Evolutionary conservation across 257 asterid species (phyloP).

Genomic region (Ilex asprella): DNA sequence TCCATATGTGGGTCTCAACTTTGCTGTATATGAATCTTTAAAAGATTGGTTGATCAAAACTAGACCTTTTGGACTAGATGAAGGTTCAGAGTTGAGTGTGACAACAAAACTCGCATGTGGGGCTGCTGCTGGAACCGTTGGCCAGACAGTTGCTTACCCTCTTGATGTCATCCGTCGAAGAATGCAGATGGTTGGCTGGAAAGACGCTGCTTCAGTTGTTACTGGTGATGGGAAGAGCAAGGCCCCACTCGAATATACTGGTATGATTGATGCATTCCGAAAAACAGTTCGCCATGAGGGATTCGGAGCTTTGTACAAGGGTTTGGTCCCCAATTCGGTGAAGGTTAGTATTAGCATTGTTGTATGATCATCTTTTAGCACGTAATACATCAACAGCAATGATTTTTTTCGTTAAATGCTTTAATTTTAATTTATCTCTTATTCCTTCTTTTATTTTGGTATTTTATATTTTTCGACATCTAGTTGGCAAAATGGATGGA

Average conservation of each 20-base stretch:
- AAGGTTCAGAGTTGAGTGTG: not conserved
- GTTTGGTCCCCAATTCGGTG: not conserved
- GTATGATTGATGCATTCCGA: not conserved
- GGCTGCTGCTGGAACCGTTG: not conserved
- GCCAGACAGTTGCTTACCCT: conserved; percentile 1
- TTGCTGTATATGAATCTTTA: not conserved
- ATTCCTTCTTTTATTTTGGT: too few species aligned
- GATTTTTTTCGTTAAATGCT: too few species aligned
- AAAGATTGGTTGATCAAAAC: conserved; percentile 1
- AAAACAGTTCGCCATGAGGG: conserved; percentile 1
- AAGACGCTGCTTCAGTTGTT: not conserved
- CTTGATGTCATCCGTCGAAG: not conserved
- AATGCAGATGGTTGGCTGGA: conserved; percentile 2
- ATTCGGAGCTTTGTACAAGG: conserved; percentile 1
- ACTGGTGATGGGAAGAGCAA: not conserved
- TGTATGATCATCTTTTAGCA: too few species aligned
- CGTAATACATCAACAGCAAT: too few species aligned
- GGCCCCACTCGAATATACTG: not conserved
- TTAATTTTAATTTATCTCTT: too few species aligned
- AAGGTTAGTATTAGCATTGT: not conserved
- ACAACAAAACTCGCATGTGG: not conserved
- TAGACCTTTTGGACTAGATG: not conserved
- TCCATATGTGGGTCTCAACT: not conserved
- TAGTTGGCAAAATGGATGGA: too few species aligned
- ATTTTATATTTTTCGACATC: too few species aligned